These are phyloP conservation scores for Penicillium glabrum DNA, from an alignment of 2,329 filamentous ascomycete genomes.

Conservation along the genomic window DNA sequence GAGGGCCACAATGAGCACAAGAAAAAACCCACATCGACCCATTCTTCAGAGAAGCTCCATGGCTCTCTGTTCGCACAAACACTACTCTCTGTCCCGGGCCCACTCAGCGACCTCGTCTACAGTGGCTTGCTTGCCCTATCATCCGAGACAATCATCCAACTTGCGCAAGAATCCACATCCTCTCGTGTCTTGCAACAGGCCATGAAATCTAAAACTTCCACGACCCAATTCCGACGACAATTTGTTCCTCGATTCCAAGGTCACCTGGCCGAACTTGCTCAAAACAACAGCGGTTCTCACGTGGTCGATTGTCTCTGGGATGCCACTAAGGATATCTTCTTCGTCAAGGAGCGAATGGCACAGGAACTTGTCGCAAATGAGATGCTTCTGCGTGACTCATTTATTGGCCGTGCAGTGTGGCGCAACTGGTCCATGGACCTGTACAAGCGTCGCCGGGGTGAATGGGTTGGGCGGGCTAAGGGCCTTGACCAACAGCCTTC, in stretches of 20 bases:
- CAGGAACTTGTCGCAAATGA: slow-evolving; percentile 63
- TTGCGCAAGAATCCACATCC: slow-evolving; percentile 63
- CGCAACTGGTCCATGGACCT: slow-evolving; percentile 73
- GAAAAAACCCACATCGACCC: slow-evolving; percentile 20
- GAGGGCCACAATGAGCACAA: slow-evolving; percentile 20
- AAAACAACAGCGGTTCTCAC: slow-evolving; percentile 64
- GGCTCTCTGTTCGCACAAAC: slow-evolving; percentile 78
- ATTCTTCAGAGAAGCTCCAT: slow-evolving; percentile 64
- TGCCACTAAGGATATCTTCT: slow-evolving; percentile 63
- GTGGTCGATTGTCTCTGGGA: slow-evolving; percentile 67
- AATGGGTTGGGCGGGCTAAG: slow-evolving; percentile 65
- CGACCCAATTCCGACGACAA: slow-evolving; percentile 59
- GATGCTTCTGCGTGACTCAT: slow-evolving; percentile 61
- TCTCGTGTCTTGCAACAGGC: slow-evolving; percentile 67
- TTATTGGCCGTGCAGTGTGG: slow-evolving; percentile 67
- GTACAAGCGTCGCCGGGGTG: slow-evolving; percentile 61
- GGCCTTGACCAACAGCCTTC: slow-evolving; percentile 40
- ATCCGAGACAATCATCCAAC: slow-evolving; percentile 56
- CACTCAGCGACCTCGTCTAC: slow-evolving; percentile 69
- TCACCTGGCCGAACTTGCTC: slow-evolving; percentile 59
- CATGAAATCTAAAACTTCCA: slow-evolving; percentile 55
- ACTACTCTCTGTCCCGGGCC: slow-evolving; percentile 72
- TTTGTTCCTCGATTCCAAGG: slow-evolving; percentile 64
- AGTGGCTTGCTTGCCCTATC: slow-evolving; percentile 65
- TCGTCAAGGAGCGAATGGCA: slow-evolving; percentile 67